Conservation (phyloP, 2,329 filamentous ascomycete genomes). For the Fusarium sp. region DNA sequence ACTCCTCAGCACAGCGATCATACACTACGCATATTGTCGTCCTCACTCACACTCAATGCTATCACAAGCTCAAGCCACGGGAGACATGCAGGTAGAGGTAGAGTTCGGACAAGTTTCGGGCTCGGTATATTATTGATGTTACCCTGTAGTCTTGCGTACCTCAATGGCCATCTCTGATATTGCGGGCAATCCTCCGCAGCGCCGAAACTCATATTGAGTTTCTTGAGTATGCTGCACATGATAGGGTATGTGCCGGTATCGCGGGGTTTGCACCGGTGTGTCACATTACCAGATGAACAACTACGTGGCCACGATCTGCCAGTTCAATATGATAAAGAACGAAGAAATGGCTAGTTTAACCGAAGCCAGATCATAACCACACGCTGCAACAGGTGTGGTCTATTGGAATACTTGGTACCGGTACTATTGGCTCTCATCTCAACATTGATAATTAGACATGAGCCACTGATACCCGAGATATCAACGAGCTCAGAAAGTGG, state of each 20-base stretch:
- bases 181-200: slow-evolving; percentile 35
- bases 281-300: not conserved
- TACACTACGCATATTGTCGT: not conserved
- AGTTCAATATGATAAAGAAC: not conserved
- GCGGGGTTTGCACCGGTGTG: slow-evolving; percentile 28
- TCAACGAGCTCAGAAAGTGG: slow-evolving; percentile 21
- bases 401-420: not conserved
- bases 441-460: not conserved
- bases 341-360: slow-evolving; percentile 6
- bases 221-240: not conserved
- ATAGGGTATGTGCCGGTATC: slow-evolving; percentile 21
- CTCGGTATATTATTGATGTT: slow-evolving; percentile 14
- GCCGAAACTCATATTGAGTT: slow-evolving; percentile 13
- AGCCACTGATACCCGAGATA: slow-evolving; percentile 18
- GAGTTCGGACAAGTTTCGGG: slow-evolving; percentile 35
- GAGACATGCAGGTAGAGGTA: not conserved
- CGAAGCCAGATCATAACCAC: slow-evolving; percentile 1
- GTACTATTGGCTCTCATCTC: not conserved
- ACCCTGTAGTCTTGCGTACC: slow-evolving; percentile 31
- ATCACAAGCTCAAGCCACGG: slow-evolving; percentile 24
- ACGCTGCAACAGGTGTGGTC: not conserved
- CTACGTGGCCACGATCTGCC: not conserved
- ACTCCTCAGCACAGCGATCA: slow-evolving; percentile 25
- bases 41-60: slow-evolving; percentile 2
- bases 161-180: slow-evolving; percentile 2